A percentile compares a stretch with the other conserved stretches of the same genome.
phyloP scores from a whole-genome alignment of 441 rosid genomes.

The Pelargonium cotyledonis region DNA sequence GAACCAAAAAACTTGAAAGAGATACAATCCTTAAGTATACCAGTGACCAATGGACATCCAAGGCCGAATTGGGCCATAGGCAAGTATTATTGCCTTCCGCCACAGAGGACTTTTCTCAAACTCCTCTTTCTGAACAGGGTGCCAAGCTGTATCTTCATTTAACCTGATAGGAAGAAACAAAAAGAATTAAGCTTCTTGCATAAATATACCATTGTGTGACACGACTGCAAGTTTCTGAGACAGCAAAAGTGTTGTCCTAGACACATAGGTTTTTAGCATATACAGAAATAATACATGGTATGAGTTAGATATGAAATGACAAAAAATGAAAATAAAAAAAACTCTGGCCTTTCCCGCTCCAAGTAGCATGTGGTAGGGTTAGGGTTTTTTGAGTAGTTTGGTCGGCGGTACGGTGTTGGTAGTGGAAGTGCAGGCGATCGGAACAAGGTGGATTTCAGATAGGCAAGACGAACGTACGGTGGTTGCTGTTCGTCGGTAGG shows the following conservation, averaged over 20 bases:
- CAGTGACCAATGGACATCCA: constrained; percentile 97
- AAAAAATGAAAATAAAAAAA: too few relatives aligned
- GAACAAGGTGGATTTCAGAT: too few relatives aligned
- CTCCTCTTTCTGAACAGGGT: constrained; percentile 68
- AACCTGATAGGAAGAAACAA: constrained; percentile 34
- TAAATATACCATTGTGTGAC: background rate
- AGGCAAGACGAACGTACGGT: too few relatives aligned
- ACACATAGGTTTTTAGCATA: background rate
- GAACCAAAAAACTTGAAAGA: background rate
- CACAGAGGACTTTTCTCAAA: constrained; percentile 43
- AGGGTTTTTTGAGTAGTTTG: too few relatives aligned
- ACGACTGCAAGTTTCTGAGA: background rate
- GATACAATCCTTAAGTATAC: constrained; percentile 25
- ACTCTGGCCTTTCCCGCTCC: too few relatives aligned
- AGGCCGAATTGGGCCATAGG: constrained; percentile 82
- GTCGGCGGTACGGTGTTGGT: too few relatives aligned
- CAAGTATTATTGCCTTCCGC: constrained; percentile 66
- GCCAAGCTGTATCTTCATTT: constrained; percentile 91
- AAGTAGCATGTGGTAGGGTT: background rate
- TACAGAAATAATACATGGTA: too few relatives aligned
- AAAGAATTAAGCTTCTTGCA: background rate
- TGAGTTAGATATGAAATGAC: too few relatives aligned
- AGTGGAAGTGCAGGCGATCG: too few relatives aligned
- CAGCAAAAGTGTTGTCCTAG: background rate
- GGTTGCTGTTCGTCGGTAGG: too few relatives aligned